phyloP scores from a whole-genome alignment of 73 alveolate genomes.

The Paramecium primaurelia region DNA sequence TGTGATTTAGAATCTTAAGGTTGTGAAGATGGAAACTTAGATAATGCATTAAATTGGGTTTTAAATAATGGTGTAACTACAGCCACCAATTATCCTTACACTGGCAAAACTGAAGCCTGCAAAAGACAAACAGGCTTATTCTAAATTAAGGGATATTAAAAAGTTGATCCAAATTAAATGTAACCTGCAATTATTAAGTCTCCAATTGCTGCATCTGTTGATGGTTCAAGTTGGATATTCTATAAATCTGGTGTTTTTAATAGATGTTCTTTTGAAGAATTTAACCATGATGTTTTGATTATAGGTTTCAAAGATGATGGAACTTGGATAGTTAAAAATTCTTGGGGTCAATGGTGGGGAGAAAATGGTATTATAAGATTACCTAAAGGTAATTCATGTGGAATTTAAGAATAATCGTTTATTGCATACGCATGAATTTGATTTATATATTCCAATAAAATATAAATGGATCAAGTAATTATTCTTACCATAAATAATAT shows the following conservation, averaged over 20 bases:
- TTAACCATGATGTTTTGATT: conserved; percentile 67
- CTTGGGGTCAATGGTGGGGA: conserved; percentile 77
- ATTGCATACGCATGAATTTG: not conserved
- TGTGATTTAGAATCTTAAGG: conserved; percentile 55
- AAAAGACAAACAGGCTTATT: not conserved
- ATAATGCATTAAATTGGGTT: conserved; percentile 41
- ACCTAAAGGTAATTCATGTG: conserved; percentile 42
- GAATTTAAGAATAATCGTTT: not conserved
- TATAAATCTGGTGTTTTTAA: conserved; percentile 40
- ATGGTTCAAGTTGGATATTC: conserved; percentile 46
- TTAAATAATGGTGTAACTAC: conserved; percentile 20
- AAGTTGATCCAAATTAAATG: not conserved
- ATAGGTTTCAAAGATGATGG: conserved; percentile 65
- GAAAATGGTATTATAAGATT: conserved; percentile 66
- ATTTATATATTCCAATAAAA: no score
- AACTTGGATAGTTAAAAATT: conserved; percentile 66
- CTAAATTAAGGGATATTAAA: not conserved
- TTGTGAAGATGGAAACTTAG: conserved; percentile 69
- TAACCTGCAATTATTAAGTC: not conserved
- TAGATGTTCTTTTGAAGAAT: not conserved
- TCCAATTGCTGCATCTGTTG: conserved; percentile 63
- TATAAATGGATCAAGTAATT: no score
- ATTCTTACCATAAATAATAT: no score
- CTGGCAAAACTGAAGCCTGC: conserved; percentile 35
- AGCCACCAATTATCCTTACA: conserved; percentile 63